Conservation (phyloP, 2,329 filamentous ascomycete species). For the Clonostachys byssicola region DNA sequence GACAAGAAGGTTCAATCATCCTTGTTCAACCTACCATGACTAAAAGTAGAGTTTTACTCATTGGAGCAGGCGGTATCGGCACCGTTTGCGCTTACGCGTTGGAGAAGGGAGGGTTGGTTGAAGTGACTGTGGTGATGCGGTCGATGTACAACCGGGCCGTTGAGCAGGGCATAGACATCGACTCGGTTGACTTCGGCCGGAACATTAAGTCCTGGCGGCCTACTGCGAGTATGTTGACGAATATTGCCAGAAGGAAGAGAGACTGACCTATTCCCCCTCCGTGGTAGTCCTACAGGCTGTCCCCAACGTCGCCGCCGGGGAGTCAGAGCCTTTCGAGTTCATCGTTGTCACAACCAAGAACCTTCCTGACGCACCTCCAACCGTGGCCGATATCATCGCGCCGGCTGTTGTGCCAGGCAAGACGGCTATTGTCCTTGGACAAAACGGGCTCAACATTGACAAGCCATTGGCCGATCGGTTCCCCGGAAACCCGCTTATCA, state of each 20-base stretch:
- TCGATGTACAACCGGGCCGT: conserved; percentile 48
- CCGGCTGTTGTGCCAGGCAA: conserved; percentile 44
- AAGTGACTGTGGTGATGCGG: conserved; percentile 49
- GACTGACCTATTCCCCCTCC: background rate
- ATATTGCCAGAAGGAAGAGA: background rate
- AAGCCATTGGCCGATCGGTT: conserved; percentile 43
- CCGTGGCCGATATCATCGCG: conserved; percentile 38
- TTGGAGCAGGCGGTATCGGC: conserved; percentile 52
- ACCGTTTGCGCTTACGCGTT: conserved; percentile 51
- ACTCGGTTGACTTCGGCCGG: conserved; percentile 49
- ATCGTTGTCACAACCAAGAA: conserved; percentile 56
- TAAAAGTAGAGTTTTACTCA: conserved; percentile 35
- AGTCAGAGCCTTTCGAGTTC: conserved; percentile 40
- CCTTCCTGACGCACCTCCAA: conserved; percentile 45
- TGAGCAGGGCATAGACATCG: conserved; percentile 44
- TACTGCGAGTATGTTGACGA: conserved; percentile 19
- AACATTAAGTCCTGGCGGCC: conserved; percentile 42
- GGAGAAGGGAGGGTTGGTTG: conserved; percentile 40
- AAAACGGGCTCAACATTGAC: conserved; percentile 63
- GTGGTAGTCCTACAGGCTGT: background rate
- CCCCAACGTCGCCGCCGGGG: background rate
- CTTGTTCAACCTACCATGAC: too few species aligned
- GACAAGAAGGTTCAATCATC: too few species aligned
- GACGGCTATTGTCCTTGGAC: conserved; percentile 51
- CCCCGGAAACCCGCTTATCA: conserved; percentile 46